Evolutionary conservation across 352 stramenopile species (phyloP).

Genomic region (Phytophthora pluvialis): DNA sequence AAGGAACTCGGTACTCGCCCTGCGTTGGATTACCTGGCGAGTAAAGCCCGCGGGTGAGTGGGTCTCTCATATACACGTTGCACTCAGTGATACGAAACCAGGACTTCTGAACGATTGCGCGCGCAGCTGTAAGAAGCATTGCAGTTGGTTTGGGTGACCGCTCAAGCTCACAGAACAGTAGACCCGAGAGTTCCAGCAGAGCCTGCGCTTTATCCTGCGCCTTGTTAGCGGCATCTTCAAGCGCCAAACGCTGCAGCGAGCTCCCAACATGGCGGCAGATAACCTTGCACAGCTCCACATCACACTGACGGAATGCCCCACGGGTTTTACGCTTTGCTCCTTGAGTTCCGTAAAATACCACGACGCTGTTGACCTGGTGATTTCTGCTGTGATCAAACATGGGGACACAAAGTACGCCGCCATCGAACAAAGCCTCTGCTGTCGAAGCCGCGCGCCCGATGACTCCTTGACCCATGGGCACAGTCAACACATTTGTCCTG

Average conservation of each 20-base stretch:
- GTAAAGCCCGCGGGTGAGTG: conserved; percentile 63
- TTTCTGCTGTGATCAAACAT: conserved; percentile 45
- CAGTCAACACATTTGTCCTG: conserved; percentile 38
- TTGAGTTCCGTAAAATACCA: conserved; percentile 55
- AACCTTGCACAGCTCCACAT: conserved; percentile 60
- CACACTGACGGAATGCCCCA: conserved; percentile 50
- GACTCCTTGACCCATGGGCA: conserved; percentile 59
- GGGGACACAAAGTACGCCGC: conserved; percentile 58
- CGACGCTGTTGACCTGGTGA: conserved; percentile 62
- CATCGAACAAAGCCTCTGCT: conserved; percentile 37
- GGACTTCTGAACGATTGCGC: conserved; percentile 23
- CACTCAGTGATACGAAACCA: conserved; percentile 45
- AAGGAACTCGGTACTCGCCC: conserved; percentile 55
- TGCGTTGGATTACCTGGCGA: conserved; percentile 54
- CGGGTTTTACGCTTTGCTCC: conserved; percentile 17
- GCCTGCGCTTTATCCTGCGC: conserved; percentile 72
- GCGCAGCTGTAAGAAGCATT: conserved; percentile 47
- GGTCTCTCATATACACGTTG: conserved; percentile 73
- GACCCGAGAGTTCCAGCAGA: conserved; percentile 63
- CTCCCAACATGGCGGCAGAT: conserved; percentile 63
- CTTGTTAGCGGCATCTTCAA: conserved; percentile 64
- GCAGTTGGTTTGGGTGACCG: conserved; percentile 64
- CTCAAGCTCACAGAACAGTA: conserved; percentile 73
- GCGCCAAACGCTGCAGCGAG: conserved; percentile 59
- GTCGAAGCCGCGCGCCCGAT: conserved; percentile 56